Percentiles rank a stretch among this genome's conserved stretches.
These are phyloP conservation scores for Fomitopsis pinicola DNA, from an alignment of 1,284 basidiomycete genomes.

Conservation along the genomic window DNA sequence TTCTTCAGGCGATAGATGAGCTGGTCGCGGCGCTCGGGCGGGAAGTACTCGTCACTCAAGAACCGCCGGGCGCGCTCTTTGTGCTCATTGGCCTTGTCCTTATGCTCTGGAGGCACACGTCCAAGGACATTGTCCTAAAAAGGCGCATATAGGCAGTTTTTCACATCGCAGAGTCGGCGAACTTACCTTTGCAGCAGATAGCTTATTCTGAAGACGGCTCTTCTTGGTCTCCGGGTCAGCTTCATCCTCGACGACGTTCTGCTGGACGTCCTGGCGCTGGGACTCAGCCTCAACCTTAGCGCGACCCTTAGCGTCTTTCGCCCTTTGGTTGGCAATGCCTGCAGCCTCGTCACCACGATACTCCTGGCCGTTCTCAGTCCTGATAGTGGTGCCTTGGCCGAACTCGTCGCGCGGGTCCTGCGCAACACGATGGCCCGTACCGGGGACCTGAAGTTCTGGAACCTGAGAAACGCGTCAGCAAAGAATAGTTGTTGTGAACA, in stretches of 20 bases:
- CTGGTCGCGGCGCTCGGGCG: conserved; percentile 79
- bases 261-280: conserved; percentile 21
- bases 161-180: neutral
- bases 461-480: conserved; percentile 20
- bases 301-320: conserved; percentile 16
- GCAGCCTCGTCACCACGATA: conserved; percentile 25
- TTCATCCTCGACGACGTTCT: conserved; percentile 26
- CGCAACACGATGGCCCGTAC: conserved; percentile 34
- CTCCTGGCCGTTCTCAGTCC: conserved; percentile 32
- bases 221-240: conserved; percentile 47
- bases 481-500: conserved; percentile 20
- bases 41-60: conserved; percentile 80
- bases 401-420: conserved; percentile 39
- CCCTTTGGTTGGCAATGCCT: conserved; percentile 16
- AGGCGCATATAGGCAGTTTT: neutral
- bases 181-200: conserved; percentile 36
- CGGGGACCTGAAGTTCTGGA: conserved; percentile 46
- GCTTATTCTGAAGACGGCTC: conserved; percentile 40
- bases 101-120: conserved; percentile 58
- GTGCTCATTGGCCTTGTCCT: conserved; percentile 49
- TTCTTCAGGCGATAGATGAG: conserved; percentile 83
- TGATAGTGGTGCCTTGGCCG: conserved; percentile 19
- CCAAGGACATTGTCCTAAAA: conserved; percentile 42
- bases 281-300: conserved; percentile 21
- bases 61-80: conserved; percentile 59